These are phyloP conservation scores for Penicillium dipodomyicola DNA, from an alignment of 495 filamentous ascomycete species.

Conservation along the genomic window DNA sequence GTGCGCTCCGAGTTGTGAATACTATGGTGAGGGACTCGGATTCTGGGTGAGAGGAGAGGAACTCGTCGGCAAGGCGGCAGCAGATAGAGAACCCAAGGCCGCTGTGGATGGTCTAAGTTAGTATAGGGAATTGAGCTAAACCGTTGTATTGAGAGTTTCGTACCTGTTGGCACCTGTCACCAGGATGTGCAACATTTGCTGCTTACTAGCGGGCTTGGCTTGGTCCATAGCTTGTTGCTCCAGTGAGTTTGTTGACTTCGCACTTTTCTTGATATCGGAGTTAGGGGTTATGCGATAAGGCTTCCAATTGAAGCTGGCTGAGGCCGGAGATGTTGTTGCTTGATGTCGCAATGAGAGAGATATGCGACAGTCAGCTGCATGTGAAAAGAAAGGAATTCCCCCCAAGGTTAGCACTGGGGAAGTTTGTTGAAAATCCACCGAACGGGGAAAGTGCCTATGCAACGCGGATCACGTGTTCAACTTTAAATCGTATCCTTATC, in stretches of 20 bases:
- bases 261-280: conserved; percentile 10
- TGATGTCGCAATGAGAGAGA: neutral
- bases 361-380: neutral
- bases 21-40: conserved; percentile 55
- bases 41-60: conserved; percentile 64
- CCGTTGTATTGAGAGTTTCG: neutral
- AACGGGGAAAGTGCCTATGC: neutral
- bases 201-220: conserved; percentile 5
- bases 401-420: neutral
- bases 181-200: conserved; percentile 35
- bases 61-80: conserved; percentile 86
- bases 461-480: neutral
- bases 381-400: neutral
- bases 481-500: conserved; percentile 12
- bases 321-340: neutral
- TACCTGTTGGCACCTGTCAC: conserved; percentile 56
- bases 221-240: conserved; percentile 20
- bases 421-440: neutral
- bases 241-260: conserved; percentile 3
- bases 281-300: conserved; percentile 15
- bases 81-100: conserved; percentile 88
- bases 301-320: neutral
- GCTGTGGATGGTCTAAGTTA: conserved; percentile 44
- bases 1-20: conserved; percentile 51
- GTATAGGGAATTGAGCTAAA: neutral